These are phyloP conservation scores for Calycina herbarum DNA, from an alignment of 2,329 filamentous ascomycete species.

Conservation along the genomic window DNA sequence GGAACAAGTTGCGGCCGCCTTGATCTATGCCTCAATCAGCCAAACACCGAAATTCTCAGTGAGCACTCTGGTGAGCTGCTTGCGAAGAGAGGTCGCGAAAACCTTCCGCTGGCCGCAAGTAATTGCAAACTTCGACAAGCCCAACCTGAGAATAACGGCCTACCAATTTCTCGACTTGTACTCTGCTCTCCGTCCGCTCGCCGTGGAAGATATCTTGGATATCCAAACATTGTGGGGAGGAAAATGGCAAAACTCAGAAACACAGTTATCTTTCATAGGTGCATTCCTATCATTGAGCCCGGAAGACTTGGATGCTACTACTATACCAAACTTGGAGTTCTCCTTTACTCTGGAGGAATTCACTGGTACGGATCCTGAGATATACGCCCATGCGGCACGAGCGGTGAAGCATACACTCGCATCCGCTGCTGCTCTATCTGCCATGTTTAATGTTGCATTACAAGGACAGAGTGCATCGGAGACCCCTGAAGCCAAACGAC, in stretches of 20 bases:
- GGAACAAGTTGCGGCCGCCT: slow-evolving; percentile 76
- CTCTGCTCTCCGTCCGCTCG: slow-evolving; percentile 72
- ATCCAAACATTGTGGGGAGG: slow-evolving; percentile 91
- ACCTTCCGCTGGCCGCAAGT: slow-evolving; percentile 69
- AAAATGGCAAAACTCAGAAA: slow-evolving; percentile 79
- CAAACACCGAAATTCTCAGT: slow-evolving; percentile 55
- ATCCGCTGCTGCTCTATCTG: slow-evolving; percentile 78
- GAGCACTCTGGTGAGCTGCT: slow-evolving; percentile 57
- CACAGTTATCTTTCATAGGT: slow-evolving; percentile 90
- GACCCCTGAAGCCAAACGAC: slow-evolving; percentile 61
- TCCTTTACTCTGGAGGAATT: slow-evolving; percentile 72
- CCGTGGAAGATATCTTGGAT: slow-evolving; percentile 67
- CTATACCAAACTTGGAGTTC: slow-evolving; percentile 77
- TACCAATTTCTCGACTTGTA: slow-evolving; percentile 81
- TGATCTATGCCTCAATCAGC: slow-evolving; percentile 66
- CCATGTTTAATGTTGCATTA: slow-evolving; percentile 65
- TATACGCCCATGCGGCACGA: slow-evolving; percentile 59
- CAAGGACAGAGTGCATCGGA: slow-evolving; percentile 62
- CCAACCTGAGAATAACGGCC: slow-evolving; percentile 71
- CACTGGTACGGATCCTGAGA: slow-evolving; percentile 56
- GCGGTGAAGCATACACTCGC: slow-evolving; percentile 85
- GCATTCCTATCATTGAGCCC: slow-evolving; percentile 77
- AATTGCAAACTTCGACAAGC: slow-evolving; percentile 77
- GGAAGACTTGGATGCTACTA: slow-evolving; percentile 77
- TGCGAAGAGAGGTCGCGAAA: slow-evolving; percentile 61